Percentiles rank a stretch among this genome's conserved stretches.
Evolutionary conservation across 2,329 filamentous ascomycete genomes (phyloP).

Genomic region (Exserohilum rostratum): DNA sequence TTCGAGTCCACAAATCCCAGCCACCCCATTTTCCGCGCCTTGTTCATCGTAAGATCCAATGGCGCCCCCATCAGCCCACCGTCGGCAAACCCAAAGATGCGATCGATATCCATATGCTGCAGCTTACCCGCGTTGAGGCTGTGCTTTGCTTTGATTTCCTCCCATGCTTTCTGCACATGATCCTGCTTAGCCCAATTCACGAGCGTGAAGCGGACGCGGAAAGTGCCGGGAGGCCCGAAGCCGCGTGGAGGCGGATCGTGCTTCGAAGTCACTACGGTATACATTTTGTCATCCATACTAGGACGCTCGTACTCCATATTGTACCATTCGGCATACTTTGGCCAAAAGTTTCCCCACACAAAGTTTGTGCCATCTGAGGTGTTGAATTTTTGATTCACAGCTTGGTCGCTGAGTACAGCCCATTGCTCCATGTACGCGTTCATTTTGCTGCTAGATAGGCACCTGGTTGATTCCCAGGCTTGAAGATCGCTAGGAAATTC

Average conservation of each 20-base stretch:
- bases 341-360: conserved; percentile 58
- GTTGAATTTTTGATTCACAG: conserved; percentile 58
- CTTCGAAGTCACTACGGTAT: no score
- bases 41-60: conserved; percentile 50
- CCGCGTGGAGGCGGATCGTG: no score
- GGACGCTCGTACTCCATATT: conserved; percentile 48
- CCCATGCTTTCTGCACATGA: conserved; percentile 55
- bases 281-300: conserved; percentile 21
- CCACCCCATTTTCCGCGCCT: conserved; percentile 55
- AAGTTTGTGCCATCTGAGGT: conserved; percentile 54
- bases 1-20: conserved; percentile 55
- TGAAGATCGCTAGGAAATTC: conserved; percentile 53
- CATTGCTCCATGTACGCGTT: conserved; percentile 61
- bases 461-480: conserved; percentile 53
- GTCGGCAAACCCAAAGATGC: conserved; percentile 56
- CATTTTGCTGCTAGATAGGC: conserved; percentile 54
- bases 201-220: conserved; percentile 51
- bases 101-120: conserved; percentile 49
- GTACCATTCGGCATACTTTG: conserved; percentile 55
- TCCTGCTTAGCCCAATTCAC: conserved; percentile 54
- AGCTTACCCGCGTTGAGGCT: conserved; percentile 51
- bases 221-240: conserved; percentile 52
- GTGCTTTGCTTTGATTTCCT: conserved; percentile 52
- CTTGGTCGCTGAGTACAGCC: conserved; percentile 52
- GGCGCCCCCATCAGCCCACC: conserved; percentile 43